Conservation (phyloP, 176 grass and related monocot genomes). For the Hordeum marinum region DNA sequence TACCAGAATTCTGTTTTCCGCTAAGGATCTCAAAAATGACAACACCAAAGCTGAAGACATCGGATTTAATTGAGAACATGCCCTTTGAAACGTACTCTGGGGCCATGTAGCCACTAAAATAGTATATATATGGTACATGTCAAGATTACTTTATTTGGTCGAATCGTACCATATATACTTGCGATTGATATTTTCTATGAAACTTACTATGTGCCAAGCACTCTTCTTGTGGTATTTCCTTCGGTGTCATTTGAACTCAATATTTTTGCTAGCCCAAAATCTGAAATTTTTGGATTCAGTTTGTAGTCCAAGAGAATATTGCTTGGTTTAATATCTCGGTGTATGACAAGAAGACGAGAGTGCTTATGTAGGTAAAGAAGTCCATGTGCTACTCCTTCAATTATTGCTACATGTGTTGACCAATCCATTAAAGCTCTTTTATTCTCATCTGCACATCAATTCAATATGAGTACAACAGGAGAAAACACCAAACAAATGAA, state of each 20-base stretch:
- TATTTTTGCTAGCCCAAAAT: conserved; percentile 45
- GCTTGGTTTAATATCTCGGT: background rate
- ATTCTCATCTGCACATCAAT: background rate
- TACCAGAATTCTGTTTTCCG: background rate
- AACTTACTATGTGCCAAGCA: too few relatives aligned
- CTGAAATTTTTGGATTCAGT: conserved; percentile 34
- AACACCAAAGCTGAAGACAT: background rate
- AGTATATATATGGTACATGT: too few relatives aligned
- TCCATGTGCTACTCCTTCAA: background rate
- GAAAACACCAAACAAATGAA: too few relatives aligned
- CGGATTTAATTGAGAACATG: background rate
- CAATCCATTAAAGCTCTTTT: background rate
- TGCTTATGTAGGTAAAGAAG: too few relatives aligned
- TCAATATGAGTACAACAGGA: too few relatives aligned
- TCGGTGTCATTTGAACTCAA: conserved; percentile 32
- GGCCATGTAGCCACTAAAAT: too few relatives aligned
- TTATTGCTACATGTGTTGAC: background rate
- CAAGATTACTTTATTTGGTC: too few relatives aligned
- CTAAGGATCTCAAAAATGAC: background rate
- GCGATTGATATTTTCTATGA: too few relatives aligned
- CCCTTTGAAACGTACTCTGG: too few relatives aligned
- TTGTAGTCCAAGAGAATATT: conserved; percentile 25
- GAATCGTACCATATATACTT: too few relatives aligned
- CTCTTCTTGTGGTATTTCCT: background rate
- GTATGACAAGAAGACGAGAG: too few relatives aligned